Percentiles rank a stretch among this genome's conserved stretches.
Evolutionary conservation across 495 filamentous ascomycete species (phyloP).

Genomic region (Xylaria sp.): DNA sequence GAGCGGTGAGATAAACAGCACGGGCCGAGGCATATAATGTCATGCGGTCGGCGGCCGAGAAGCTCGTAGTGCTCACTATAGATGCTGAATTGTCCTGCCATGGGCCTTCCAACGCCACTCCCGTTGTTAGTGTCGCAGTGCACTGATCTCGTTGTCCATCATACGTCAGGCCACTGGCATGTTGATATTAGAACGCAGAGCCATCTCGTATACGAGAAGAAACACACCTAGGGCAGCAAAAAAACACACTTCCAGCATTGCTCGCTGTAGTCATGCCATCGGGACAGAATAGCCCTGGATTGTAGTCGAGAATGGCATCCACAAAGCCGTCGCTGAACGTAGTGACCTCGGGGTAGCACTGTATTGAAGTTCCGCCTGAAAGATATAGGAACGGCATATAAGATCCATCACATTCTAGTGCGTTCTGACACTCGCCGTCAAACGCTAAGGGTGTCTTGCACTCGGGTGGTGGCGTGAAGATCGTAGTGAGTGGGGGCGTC

Average conservation of each 20-base stretch:
- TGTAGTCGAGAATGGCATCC: not conserved
- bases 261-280: conserved; percentile 11
- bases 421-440: not conserved
- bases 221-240: conserved; percentile 20
- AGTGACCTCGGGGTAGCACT: conserved; percentile 8
- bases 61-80: not conserved
- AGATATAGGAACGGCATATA: not conserved
- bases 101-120: not conserved
- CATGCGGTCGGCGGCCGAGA: not conserved
- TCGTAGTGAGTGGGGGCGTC: not conserved
- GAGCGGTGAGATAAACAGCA: not conserved
- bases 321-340: not conserved
- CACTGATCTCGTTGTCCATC: not conserved
- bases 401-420: conserved; percentile 2
- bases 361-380: not conserved
- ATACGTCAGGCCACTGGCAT: conserved; percentile 2
- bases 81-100: not conserved
- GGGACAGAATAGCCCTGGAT: conserved; percentile 8
- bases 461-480: conserved; percentile 9
- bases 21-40: not conserved
- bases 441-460: conserved; percentile 5
- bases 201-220: not conserved
- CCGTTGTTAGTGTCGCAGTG: not conserved
- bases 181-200: not conserved
- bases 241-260: not conserved